Percentiles rank a stretch among this genome's conserved stretches.
These are phyloP conservation scores for Crithidia mellificae DNA, from an alignment of 208 protist species.

Conservation along the genomic window DNA sequence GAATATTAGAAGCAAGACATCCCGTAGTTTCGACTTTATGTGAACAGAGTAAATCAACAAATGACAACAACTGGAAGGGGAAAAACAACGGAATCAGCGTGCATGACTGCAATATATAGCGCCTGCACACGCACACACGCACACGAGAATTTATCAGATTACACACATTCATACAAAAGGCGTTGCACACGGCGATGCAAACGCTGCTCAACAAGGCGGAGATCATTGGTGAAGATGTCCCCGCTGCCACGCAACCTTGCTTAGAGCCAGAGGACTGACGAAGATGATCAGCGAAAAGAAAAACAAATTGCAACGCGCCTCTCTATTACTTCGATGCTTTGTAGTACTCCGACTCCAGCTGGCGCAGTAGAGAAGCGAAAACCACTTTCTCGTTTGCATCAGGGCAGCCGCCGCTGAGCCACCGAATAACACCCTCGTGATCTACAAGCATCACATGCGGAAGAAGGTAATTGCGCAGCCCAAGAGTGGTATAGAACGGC, in stretches of 20 bases:
- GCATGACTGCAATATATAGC: too few relatives aligned
- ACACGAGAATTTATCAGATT: neutral
- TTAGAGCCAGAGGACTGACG: too few relatives aligned
- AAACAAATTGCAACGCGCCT: neutral
- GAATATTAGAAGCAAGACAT: too few relatives aligned
- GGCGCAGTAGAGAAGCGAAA: conserved; percentile 64
- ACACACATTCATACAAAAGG: neutral
- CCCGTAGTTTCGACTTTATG: neutral
- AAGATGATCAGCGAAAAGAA: neutral
- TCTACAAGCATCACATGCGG: conserved; percentile 85
- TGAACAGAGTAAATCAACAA: neutral
- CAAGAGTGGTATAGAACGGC: conserved; percentile 69
- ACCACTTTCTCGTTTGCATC: conserved; percentile 67
- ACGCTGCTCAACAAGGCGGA: too few relatives aligned
- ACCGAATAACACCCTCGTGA: conserved; percentile 77
- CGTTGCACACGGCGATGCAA: neutral
- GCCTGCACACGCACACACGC: too few relatives aligned
- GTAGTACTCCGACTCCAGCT: conserved; percentile 81
- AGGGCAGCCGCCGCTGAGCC: conserved; percentile 81
- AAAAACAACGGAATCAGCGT: too few relatives aligned
- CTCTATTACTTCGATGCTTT: conserved; percentile 25
- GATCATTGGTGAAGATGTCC: too few relatives aligned
- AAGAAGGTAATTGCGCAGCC: conserved; percentile 82
- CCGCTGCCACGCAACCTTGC: too few relatives aligned
- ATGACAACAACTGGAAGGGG: neutral